Base-by-base conservation (phyloP, 1,139 yeast genomes). In the Saccharomyces uvarum region DNA sequence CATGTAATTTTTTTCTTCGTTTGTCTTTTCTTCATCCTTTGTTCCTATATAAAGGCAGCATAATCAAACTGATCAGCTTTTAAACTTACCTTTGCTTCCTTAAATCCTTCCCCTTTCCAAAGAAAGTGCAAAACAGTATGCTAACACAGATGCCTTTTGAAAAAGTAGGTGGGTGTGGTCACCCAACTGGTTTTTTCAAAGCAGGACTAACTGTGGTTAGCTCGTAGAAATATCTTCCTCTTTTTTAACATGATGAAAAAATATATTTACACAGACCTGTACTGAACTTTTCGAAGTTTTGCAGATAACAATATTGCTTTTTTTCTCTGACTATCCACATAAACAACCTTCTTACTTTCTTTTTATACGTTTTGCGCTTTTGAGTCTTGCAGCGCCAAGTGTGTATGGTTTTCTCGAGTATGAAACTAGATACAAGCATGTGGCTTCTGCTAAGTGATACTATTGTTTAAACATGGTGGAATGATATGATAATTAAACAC, bases 231-330 rank as follows among this genome's bases (percentile, higher is more conserved):
- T 4, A 7, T n/a, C 16, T 32, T 33, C n/a, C n/a, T 44, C n/a
- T 42, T 16, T 28, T 50, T 51, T 59, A 51, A 52, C 53, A 66
- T 72, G 75, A 73, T 73, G 76, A 73, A 63, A 68, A 61, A 66
- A 66, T 62, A 62, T 69, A 46, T 69, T 63, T 69, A 68, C 75
- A 73, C 76, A 73, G 76, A 73, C 76, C 76, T 73, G 76, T 70
- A 69, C 76, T 72, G 74, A 73, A 63, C 64, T 64, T 64, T 61
- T 60, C 57, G 63, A 48, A 54, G 61, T 65, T 54, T 58, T 69
- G 72, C 70, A 68, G 72, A 68, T 57, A 67, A 66, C 57, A 54
- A 57, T 58, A 66, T 68, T 67, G 73, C 75, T 72, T 70, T 68
- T 60, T 55, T 61, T 56, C 57, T 64, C 62, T 65, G 62, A 42